Conservation (phyloP, 495 filamentous ascomycete species). For the Penicillium nucicola region DNA sequence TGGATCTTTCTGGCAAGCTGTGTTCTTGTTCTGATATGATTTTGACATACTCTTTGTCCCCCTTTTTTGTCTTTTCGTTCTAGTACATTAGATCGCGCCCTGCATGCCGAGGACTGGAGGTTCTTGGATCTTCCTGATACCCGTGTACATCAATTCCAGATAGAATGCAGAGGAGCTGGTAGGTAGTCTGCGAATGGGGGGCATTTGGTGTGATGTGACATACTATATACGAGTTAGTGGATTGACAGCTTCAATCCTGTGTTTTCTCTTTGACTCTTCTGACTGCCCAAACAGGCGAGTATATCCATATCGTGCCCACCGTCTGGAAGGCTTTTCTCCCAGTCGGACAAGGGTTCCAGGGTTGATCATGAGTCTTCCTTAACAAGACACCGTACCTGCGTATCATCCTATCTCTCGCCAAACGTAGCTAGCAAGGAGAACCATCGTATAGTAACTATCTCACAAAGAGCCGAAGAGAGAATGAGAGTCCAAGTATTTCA, state of each 20-base stretch:
- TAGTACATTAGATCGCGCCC: constrained; percentile 29
- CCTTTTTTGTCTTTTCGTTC: constrained; percentile 8
- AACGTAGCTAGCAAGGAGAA: too few species aligned
- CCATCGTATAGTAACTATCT: too few species aligned
- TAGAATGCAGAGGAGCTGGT: constrained; percentile 25
- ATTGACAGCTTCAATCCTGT: neutral
- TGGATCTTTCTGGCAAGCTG: neutral
- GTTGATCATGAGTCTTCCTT: too few species aligned
- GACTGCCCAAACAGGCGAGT: too few species aligned
- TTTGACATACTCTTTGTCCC: neutral
- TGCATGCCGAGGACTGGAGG: constrained; percentile 18
- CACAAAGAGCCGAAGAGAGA: too few species aligned
- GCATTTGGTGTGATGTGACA: constrained; percentile 11
- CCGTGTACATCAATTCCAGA: constrained; percentile 32
- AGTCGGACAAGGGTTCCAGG: too few species aligned
- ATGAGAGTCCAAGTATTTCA: too few species aligned
- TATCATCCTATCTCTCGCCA: too few species aligned
- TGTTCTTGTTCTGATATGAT: constrained; percentile 9
- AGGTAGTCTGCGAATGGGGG: constrained; percentile 14
- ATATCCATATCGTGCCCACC: too few species aligned
- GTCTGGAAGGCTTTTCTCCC: too few species aligned
- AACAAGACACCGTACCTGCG: too few species aligned
- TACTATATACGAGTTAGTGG: constrained; percentile 3
- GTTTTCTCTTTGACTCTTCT: neutral
- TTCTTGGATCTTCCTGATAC: constrained; percentile 25